These are phyloP conservation scores for Mortierella sp. DNA, from an alignment of 371 early-diverging fungal genomes.

Conservation along the genomic window DNA sequence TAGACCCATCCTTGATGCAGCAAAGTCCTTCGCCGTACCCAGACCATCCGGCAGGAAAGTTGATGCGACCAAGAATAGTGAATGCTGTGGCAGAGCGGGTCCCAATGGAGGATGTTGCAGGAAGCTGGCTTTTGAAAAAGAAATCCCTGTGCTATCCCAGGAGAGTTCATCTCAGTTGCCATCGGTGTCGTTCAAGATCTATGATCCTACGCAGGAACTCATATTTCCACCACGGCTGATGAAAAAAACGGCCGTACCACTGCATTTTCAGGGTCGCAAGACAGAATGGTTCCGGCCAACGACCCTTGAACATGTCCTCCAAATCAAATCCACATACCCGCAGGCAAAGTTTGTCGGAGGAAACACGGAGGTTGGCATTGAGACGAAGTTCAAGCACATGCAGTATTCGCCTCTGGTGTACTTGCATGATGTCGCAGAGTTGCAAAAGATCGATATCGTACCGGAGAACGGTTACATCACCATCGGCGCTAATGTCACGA, in stretches of 20 bases:
- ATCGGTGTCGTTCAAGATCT: not conserved
- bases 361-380: not conserved
- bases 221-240: not conserved
- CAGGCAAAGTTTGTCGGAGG: slow-evolving; percentile 1
- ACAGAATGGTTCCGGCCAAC: not conserved
- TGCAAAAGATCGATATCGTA: not conserved
- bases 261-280: not conserved
- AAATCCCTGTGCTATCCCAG: not conserved
- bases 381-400: slow-evolving; percentile 2
- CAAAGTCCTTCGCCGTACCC: not conserved
- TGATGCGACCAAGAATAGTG: not conserved
- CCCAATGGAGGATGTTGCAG: not conserved
- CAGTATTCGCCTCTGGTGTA: not conserved
- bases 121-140: not conserved
- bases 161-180: not conserved
- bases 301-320: not conserved
- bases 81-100: not conserved
- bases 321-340: not conserved
- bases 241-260: not conserved
- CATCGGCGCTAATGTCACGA: not conserved
- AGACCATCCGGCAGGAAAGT: not conserved
- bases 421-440: not conserved
- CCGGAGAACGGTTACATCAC: not conserved
- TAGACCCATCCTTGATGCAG: not conserved
- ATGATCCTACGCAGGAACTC: not conserved